Evolutionary conservation across 2,329 filamentous ascomycete species (phyloP).

Genomic region (Penicillium hesseltinei): DNA sequence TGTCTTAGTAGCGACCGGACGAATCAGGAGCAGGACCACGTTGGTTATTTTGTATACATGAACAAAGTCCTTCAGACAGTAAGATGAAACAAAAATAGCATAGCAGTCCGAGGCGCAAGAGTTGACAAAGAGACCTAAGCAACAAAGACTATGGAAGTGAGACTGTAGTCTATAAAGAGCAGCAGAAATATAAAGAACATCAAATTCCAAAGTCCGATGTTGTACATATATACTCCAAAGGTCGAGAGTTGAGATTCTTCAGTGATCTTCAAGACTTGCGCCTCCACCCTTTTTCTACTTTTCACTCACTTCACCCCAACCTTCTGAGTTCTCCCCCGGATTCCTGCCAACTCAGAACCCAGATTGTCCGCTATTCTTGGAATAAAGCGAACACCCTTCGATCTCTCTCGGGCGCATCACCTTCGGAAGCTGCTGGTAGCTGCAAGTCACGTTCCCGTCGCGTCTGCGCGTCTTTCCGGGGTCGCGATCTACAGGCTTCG

Average conservation of each 20-base stretch:
- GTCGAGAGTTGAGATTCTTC: constrained; percentile 10
- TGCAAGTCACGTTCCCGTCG: constrained; percentile 25
- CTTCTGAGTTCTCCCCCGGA: neutral
- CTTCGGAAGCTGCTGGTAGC: neutral
- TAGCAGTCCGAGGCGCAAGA: neutral
- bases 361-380: neutral
- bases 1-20: constrained; percentile 18
- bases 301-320: constrained; percentile 8
- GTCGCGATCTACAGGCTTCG: constrained; percentile 16
- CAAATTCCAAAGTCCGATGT: neutral
- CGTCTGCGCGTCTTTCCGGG: constrained; percentile 25
- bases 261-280: constrained; percentile 4
- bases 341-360: neutral
- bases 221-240: neutral
- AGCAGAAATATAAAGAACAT: constrained; percentile 3
- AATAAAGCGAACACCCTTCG: neutral
- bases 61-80: constrained; percentile 2
- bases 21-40: constrained; percentile 11
- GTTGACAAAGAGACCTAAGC: constrained; percentile 3
- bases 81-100: constrained; percentile 7
- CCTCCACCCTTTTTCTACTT: constrained; percentile 10
- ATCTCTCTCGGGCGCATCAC: neutral
- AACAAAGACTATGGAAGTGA: constrained; percentile 8
- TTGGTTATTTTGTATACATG: constrained; percentile 12
- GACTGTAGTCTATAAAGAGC: constrained; percentile 1